These are phyloP conservation scores for Aspergillus nidulans DNA, from an alignment of 495 filamentous ascomycete genomes.

Conservation along the genomic window DNA sequence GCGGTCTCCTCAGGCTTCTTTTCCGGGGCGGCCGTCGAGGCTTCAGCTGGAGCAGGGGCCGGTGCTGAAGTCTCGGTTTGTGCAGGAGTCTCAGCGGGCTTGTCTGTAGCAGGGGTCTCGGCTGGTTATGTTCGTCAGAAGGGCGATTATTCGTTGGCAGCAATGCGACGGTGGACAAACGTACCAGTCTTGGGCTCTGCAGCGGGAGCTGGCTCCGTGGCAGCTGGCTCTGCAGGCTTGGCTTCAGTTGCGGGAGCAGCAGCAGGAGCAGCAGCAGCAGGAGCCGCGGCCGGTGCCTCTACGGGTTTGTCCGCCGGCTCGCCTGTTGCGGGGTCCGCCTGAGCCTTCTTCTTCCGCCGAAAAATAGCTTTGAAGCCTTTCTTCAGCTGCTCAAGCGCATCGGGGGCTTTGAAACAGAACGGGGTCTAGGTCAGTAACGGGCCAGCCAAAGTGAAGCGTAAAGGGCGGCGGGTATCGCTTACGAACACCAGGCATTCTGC, in stretches of 20 bases:
- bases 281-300: conserved; percentile 7
- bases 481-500: conserved; percentile 28
- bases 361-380: conserved; percentile 27
- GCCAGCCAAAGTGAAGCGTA: not conserved
- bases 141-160: not conserved
- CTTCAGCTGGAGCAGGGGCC: conserved; percentile 1
- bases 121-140: not conserved
- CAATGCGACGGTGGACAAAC: not conserved
- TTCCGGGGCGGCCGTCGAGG: conserved; percentile 7
- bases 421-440: conserved; percentile 8
- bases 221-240: conserved; percentile 14
- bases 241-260: conserved; percentile 14
- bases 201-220: conserved; percentile 16
- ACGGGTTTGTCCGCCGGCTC: conserved; percentile 11
- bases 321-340: conserved; percentile 1
- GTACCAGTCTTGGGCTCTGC: conserved; percentile 15
- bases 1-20: conserved; percentile 7
- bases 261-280: conserved; percentile 7
- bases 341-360: conserved; percentile 24
- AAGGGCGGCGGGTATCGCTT: conserved; percentile 14
- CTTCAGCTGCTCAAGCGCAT: conserved; percentile 24
- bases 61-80: conserved; percentile 3
- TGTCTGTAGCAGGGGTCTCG: conserved; percentile 13
- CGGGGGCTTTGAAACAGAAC: conserved; percentile 15
- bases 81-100: conserved; percentile 12